phyloP scores from a whole-genome alignment of 345 rosid genomes.

The Brassica napus region Da-Ae NC_063436.1:38498501-38499000 shows the following conservation, averaged over 20 bases:
- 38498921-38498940: constrained; percentile 24
- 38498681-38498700: neutral
- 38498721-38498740: constrained; percentile 34
- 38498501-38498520: constrained; percentile 14
- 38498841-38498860: neutral
- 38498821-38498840: neutral
- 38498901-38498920: neutral
- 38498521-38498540: constrained; percentile 31
- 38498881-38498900: constrained; percentile 2
- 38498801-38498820: neutral
- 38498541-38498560: neutral
- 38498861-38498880: constrained; percentile 4
- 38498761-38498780: constrained; percentile 41
- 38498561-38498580: neutral
- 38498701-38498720: constrained; percentile 4
- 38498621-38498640: neutral
- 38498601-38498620: neutral
- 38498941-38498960: neutral
- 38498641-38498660: constrained; percentile 16
- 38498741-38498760: constrained; percentile 30
- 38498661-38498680: neutral
- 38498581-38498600: neutral
- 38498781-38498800: constrained; percentile 17
- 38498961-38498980: no score
- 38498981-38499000: no score